A percentile compares a stretch with the other conserved stretches of the same genome.
Evolutionary conservation across 495 filamentous ascomycete species (phyloP).

Genomic region (Aspergillus haitiensis): DNA sequence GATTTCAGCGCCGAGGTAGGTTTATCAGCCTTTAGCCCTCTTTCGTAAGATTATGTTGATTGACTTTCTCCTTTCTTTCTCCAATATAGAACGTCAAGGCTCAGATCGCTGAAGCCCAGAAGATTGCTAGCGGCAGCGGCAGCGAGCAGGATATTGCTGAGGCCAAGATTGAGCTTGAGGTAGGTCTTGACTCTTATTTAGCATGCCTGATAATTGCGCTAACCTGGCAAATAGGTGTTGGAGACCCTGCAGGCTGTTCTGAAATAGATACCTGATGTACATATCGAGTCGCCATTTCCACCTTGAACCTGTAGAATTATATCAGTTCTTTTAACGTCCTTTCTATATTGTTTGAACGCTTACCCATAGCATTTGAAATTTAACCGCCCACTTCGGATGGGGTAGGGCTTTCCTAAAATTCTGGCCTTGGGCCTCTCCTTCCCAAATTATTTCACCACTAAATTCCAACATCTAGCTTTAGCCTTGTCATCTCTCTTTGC

Average conservation of each 20-base stretch:
- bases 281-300: conserved; percentile 41
- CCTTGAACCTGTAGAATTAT: conserved; percentile 48
- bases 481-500: background rate
- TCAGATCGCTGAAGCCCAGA: conserved; percentile 88
- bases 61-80: background rate
- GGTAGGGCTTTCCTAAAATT: conserved; percentile 12
- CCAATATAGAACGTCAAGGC: conserved; percentile 36
- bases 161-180: conserved; percentile 98
- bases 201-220: conserved; percentile 13
- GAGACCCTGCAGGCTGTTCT: conserved; percentile 73
- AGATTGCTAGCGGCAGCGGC: conserved; percentile 84
- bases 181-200: conserved; percentile 35
- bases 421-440: conserved; percentile 10
- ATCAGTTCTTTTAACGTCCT: conserved; percentile 36
- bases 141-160: conserved; percentile 98
- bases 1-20: conserved; percentile 86
- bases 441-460: background rate
- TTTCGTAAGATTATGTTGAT: conserved; percentile 15
- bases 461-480: too few species aligned
- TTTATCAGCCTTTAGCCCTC: conserved; percentile 7
- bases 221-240: conserved; percentile 53
- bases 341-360: conserved; percentile 18
- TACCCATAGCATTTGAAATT: conserved; percentile 15
- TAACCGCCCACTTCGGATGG: background rate
- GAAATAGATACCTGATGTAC: conserved; percentile 61